These are phyloP conservation scores for Backusella luteola DNA, from an alignment of 192 early-diverging fungal genomes.

Conservation along the genomic window DNA sequence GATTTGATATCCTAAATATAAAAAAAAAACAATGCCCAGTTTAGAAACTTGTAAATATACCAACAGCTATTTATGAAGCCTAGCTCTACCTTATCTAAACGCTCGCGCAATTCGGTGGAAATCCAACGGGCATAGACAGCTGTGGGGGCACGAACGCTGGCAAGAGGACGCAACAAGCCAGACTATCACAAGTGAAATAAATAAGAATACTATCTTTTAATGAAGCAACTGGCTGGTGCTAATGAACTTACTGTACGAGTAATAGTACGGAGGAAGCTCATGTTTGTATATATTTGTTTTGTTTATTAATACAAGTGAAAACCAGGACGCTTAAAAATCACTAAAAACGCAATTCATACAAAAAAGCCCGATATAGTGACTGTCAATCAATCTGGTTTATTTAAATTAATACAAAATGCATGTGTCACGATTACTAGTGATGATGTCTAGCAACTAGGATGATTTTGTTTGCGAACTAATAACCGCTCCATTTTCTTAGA, in stretches of 20 bases:
- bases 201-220: not conserved
- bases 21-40: not conserved
- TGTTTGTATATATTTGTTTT: slow-evolving; percentile 6
- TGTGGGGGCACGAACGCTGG: slow-evolving; percentile 11
- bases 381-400: not conserved
- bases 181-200: slow-evolving; percentile 7
- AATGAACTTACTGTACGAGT: slow-evolving; percentile 26
- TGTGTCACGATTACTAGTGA: not conserved
- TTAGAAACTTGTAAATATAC: not conserved
- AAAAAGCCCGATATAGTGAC: not conserved
- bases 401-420: not conserved
- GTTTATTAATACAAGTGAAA: slow-evolving; percentile 5
- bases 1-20: slow-evolving; percentile 52
- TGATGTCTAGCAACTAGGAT: not conserved
- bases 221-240: not conserved
- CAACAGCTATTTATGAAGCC: not conserved
- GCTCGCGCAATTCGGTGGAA: slow-evolving; percentile 16
- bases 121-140: slow-evolving; percentile 29
- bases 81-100: slow-evolving; percentile 25
- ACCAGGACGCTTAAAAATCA: not conserved
- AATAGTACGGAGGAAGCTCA: slow-evolving; percentile 31
- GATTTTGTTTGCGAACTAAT: not conserved
- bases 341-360: not conserved
- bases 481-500: slow-evolving; percentile 25
- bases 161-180: slow-evolving; percentile 18